Evolutionary conservation across 495 filamentous ascomycete genomes (phyloP).

Genomic region (Neurospora sp.): DNA sequence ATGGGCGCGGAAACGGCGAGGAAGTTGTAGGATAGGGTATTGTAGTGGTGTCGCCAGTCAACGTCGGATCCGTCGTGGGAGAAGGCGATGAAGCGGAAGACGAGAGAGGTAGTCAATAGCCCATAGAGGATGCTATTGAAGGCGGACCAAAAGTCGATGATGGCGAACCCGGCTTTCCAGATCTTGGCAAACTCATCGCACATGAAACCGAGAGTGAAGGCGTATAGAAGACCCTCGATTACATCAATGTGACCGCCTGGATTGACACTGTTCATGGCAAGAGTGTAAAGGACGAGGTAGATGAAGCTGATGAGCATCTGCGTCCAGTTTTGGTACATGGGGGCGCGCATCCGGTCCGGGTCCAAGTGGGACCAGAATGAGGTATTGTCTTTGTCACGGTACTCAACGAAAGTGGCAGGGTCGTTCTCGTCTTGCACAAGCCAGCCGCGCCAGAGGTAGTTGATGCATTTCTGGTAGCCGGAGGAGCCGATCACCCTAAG

Average conservation of each 20-base stretch:
- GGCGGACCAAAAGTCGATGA: slow-evolving; percentile 89
- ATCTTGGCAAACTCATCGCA: slow-evolving; percentile 79
- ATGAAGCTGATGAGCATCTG: slow-evolving; percentile 77
- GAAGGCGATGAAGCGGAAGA: slow-evolving; percentile 67
- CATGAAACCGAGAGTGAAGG: slow-evolving; percentile 89
- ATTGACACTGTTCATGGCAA: slow-evolving; percentile 88
- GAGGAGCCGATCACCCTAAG: slow-evolving; percentile 76
- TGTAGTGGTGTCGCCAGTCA: slow-evolving; percentile 53
- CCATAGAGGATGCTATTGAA: slow-evolving; percentile 81
- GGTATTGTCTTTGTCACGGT: slow-evolving; percentile 63
- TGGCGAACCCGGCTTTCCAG: slow-evolving; percentile 83
- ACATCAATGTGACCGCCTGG: slow-evolving; percentile 63
- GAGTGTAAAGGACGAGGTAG: slow-evolving; percentile 77
- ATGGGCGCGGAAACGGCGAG: slow-evolving; percentile 83
- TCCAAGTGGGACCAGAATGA: slow-evolving; percentile 74
- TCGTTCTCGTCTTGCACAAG: slow-evolving; percentile 88
- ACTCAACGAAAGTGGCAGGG: slow-evolving; percentile 74
- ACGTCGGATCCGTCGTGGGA: slow-evolving; percentile 39
- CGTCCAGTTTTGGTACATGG: slow-evolving; percentile 81
- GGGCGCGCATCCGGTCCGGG: slow-evolving; percentile 86
- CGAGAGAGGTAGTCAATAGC: slow-evolving; percentile 64
- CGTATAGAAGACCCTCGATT: slow-evolving; percentile 75
- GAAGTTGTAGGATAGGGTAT: slow-evolving; percentile 84
- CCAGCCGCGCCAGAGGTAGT: slow-evolving; percentile 90
- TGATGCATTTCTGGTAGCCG: slow-evolving; percentile 91